These are phyloP conservation scores for Termitomyces sp. DNA, from an alignment of 1,284 basidiomycete genomes.

Conservation along the genomic window DNA sequence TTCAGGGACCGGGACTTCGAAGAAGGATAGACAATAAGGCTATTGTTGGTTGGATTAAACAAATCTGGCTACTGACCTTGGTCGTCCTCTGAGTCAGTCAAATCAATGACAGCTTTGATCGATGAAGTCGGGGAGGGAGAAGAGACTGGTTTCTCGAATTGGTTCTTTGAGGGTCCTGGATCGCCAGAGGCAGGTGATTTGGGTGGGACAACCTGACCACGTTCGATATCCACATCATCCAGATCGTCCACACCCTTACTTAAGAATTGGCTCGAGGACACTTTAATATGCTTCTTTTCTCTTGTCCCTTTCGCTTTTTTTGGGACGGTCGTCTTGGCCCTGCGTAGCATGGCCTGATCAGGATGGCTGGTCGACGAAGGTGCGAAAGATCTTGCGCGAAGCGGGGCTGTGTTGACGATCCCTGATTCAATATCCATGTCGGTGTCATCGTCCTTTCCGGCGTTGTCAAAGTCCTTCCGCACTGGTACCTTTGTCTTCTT, in stretches of 20 bases:
- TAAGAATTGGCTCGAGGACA: slow-evolving; percentile 36
- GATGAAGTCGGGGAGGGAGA: slow-evolving; percentile 1
- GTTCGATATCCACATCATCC: slow-evolving; percentile 51
- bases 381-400: slow-evolving; percentile 46
- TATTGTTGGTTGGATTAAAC: background rate
- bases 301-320: slow-evolving; percentile 25
- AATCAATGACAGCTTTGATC: slow-evolving; percentile 21
- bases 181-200: slow-evolving; percentile 4
- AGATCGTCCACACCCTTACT: slow-evolving; percentile 46
- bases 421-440: slow-evolving; percentile 63
- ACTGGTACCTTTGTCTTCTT: slow-evolving; percentile 31
- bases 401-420: slow-evolving; percentile 38
- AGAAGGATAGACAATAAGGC: background rate
- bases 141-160: background rate
- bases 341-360: slow-evolving; percentile 33
- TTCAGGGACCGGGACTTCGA: background rate
- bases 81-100: slow-evolving; percentile 30
- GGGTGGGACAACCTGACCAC: slow-evolving; percentile 19
- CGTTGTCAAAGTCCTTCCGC: slow-evolving; percentile 34
- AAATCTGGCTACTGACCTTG: slow-evolving; percentile 3
- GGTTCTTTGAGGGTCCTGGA: background rate
- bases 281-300: slow-evolving; percentile 20
- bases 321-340: slow-evolving; percentile 29
- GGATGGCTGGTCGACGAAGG: slow-evolving; percentile 23
- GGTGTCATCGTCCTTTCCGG: slow-evolving; percentile 50